Evolutionary conservation across 441 rosid species (phyloP), one percentile per base, ranked within the genome.

Genomic region (Gossypium davidsonii): DNA sequence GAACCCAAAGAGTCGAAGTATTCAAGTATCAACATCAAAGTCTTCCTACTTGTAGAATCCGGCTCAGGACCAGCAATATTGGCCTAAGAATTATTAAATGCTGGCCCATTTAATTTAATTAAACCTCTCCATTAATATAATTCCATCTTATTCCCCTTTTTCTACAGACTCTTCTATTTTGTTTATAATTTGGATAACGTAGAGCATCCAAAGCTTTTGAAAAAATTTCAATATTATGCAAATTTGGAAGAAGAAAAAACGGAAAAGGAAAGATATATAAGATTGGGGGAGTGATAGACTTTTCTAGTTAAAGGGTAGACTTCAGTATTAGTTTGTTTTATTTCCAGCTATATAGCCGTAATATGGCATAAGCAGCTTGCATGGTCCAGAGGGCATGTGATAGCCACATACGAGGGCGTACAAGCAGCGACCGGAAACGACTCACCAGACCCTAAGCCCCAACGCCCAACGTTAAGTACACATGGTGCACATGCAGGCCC

Each of bases 331-430:
- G 10, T 56, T 21, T 57, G 15, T 57, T 57, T 57, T 62, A 37
- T 34, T 37, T 10, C 49, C 23, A 39, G 51, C 67, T 63, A 17
- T 25, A 6, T 4, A 60, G 15, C 20, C 44, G 69, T 42, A 53
- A 46, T 53, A 46, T 64, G 28, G 71, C 34, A 23, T 53, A 53
- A 25, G 44, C 42, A 14, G 71, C 58, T 15, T 51, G 71, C 65
- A 73, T 79, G 87, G 85, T 80, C 87, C 87, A 76, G 73, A 48
- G 68, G 8, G 73, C 80, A 77, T 73, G 77, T 79, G 84, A 79
- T 17, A 46, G 26, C 78, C 78, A 55, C 12, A 8, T 55, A 70
- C 44, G 69, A 62, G 63, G 71, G 59, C 59, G 63, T 31, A 46
- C 67, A 15, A 63, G 57, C 37, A 21, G 9, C 51, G 37, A 37